Conservation (phyloP, 352 stramenopile genomes). For the Phytophthora quininea region DNA sequence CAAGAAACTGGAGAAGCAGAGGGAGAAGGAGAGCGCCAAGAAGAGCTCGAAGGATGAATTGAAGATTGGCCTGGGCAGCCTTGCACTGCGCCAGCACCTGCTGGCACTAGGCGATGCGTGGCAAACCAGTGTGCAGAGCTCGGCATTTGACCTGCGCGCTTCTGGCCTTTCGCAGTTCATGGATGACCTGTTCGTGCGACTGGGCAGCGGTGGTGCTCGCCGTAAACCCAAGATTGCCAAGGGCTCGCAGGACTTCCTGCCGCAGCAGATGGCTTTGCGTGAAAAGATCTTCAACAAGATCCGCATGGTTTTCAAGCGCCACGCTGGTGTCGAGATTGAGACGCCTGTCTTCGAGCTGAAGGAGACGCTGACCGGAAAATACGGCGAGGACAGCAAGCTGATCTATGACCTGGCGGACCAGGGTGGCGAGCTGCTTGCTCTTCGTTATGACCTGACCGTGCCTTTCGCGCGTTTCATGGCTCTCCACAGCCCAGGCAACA, state of each 20-base stretch:
- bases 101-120: slow-evolving; percentile 35
- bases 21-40: slow-evolving; percentile 80
- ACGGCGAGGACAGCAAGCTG: slow-evolving; percentile 98
- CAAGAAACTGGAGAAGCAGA: slow-evolving; percentile 86
- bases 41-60: slow-evolving; percentile 72
- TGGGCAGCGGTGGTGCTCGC: slow-evolving; percentile 75
- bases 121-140: slow-evolving; percentile 29
- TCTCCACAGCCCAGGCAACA: slow-evolving; percentile 96
- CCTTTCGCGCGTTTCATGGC: slow-evolving; percentile 98
- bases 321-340: slow-evolving; percentile 98
- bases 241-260: slow-evolving; percentile 96
- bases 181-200: slow-evolving; percentile 67
- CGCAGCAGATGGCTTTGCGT: slow-evolving; percentile 96
- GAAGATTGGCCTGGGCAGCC: slow-evolving; percentile 69
- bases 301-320: slow-evolving; percentile 97
- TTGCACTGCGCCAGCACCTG: slow-evolving; percentile 63
- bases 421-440: slow-evolving; percentile 93
- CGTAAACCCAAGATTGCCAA: slow-evolving; percentile 89
- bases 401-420: slow-evolving; percentile 99
- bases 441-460: slow-evolving; percentile 98
- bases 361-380: slow-evolving; percentile 98
- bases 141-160: slow-evolving; percentile 68
- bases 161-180: slow-evolving; percentile 51
- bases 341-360: slow-evolving; percentile 99
- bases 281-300: slow-evolving; percentile 98